Percentiles rank a stretch among this genome's conserved stretches.
These are phyloP conservation scores for Hymenoscyphus fructigenus DNA, from an alignment of 2,329 filamentous ascomycete genomes.

Conservation along the genomic window DNA sequence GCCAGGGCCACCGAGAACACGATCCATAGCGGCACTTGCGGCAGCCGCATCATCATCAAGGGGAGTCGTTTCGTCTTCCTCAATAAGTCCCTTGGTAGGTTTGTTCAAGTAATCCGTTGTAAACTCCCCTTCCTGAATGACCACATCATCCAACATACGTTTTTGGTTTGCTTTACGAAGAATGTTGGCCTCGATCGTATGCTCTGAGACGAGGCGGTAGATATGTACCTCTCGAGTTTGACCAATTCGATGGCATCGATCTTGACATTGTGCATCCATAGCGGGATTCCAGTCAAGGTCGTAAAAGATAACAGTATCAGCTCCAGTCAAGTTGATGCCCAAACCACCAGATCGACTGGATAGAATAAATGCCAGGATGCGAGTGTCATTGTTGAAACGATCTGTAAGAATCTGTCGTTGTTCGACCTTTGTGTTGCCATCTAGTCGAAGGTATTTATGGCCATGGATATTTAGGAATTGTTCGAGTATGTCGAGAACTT, in stretches of 20 bases:
- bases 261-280: constrained; percentile 99
- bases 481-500: constrained; percentile 94
- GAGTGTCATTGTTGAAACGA: constrained; percentile 90
- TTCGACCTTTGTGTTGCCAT: constrained; percentile 95
- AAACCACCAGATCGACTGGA: constrained; percentile 92
- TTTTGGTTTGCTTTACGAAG: constrained; percentile 96
- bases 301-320: constrained; percentile 98
- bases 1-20: constrained; percentile 65
- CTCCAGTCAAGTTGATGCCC: constrained; percentile 94
- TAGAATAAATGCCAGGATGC: constrained; percentile 92
- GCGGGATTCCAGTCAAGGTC: constrained; percentile 99
- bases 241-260: constrained; percentile 93
- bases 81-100: constrained; percentile 68
- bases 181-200: constrained; percentile 98
- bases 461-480: constrained; percentile 98
- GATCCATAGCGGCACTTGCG: constrained; percentile 80
- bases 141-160: constrained; percentile 94
- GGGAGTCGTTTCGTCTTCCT: constrained; percentile 44
- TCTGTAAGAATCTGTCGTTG: constrained; percentile 94
- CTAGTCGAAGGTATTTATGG: constrained; percentile 91
- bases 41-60: constrained; percentile 66
- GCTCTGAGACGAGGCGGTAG: constrained; percentile 87
- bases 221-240: constrained; percentile 98
- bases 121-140: constrained; percentile 97
- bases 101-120: constrained; percentile 95